Evolutionary conservation across 1,139 yeast genomes (phyloP), one percentile per base, ranked within the genome.

Genomic region (Yamadazyma aaseri): DNA sequence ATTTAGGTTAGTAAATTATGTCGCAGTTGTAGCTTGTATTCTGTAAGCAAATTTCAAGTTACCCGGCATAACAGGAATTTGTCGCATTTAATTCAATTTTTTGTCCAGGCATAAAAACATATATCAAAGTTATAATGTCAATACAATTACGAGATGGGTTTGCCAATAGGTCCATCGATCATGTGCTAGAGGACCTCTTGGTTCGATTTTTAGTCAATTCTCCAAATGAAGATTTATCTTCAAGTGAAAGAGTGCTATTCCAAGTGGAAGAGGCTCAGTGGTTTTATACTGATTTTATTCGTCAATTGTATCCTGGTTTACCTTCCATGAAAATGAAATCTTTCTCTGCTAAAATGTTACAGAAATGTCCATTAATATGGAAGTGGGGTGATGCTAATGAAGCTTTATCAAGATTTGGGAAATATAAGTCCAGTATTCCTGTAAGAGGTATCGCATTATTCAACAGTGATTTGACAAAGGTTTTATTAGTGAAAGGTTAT

Each of bases 241-340:
- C 92, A 14, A 79, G 86, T 31, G 96, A 89, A 49, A 72, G 98
- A 52, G 84, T 90, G 23, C 78, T 89, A 53, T 94, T 94, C 64
- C 96, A 90, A 55, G 81, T 94, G 27, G 99, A 94, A 67, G 98
- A 94, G 59, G 98, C 98, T 2, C 96, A 89, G 52, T 94, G 98
- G 98, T 94, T 86, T 56, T 94, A 90, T 57, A 78, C 86, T 31
- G 99, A 94, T 60, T 90, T 84, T 53, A 71, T 84, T 11, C 75
- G 92, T 24, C 78, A 75, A 30, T 65, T 81, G 50, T 84, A 87
- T 55, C 94, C 95, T 2, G 60, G 73, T 20, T 68, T 92, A 44
- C 98, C 97, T 4, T 57, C 76, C 1, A 65, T 90, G 73, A 85
- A 82, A 51, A 80, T 90, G 76, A 84, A 83, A 54, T 60, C 73